A percentile compares a stretch with the other conserved stretches of the same genome.
Conservation (phyloP, 2,329 filamentous ascomycete genomes). For the Graphiopsis chlorocephala region DNA sequence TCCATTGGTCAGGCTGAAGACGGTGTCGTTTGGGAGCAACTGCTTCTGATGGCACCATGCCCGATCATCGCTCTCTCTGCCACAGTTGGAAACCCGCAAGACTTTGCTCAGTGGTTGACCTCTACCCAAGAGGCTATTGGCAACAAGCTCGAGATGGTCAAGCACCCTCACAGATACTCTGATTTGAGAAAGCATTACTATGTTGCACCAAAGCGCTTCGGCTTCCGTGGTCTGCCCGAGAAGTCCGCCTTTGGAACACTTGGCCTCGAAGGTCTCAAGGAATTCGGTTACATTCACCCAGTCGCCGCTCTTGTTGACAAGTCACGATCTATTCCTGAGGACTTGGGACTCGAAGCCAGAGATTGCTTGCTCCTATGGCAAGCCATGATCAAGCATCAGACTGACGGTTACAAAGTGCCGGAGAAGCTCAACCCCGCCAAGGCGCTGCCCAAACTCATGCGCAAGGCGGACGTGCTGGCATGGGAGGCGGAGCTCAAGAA, state of each 20-base stretch:
- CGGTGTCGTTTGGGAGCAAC: constrained; percentile 74
- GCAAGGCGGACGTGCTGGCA: constrained; percentile 62
- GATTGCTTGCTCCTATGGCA: constrained; percentile 68
- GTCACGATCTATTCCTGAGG: constrained; percentile 62
- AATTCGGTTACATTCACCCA: constrained; percentile 64
- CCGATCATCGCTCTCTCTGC: constrained; percentile 77
- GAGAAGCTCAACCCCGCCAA: constrained; percentile 49
- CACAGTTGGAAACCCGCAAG: constrained; percentile 71
- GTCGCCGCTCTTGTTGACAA: constrained; percentile 61
- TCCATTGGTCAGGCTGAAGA: constrained; percentile 75
- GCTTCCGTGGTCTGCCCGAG: constrained; percentile 54
- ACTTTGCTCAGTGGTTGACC: constrained; percentile 67
- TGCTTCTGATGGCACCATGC: constrained; percentile 70
- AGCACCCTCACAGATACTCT: constrained; percentile 68
- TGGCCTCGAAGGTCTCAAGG: constrained; percentile 48
- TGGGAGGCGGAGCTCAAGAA: constrained; percentile 65
- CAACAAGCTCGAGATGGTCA: constrained; percentile 63
- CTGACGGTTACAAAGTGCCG: constrained; percentile 42
- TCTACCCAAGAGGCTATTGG: constrained; percentile 63
- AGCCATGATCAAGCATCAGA: constrained; percentile 60
- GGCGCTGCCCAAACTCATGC: constrained; percentile 53
- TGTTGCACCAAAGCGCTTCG: constrained; percentile 46
- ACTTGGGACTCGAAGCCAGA: constrained; percentile 66
- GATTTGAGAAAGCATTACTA: constrained; percentile 76
- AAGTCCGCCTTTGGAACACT: constrained; percentile 40